Conservation (phyloP, 331 rosid species). For the Stylosanthes scabra region DNA sequence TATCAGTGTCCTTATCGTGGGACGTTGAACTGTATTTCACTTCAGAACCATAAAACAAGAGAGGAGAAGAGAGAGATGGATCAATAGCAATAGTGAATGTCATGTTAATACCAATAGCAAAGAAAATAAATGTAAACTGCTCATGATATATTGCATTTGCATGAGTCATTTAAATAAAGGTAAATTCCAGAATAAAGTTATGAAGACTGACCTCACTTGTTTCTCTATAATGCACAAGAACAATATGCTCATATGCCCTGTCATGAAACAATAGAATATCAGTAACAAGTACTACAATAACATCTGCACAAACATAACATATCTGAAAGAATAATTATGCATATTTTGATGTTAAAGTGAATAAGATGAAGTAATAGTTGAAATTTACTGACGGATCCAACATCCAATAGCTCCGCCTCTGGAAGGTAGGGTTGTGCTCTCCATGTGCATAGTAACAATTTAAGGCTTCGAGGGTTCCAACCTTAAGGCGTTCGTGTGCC, state of each 20-base stretch:
- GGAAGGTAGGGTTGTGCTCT: conserved; percentile 76
- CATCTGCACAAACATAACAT: conserved; percentile 9
- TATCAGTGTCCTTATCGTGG: neutral
- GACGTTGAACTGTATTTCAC: neutral
- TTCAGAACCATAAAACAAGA: conserved; percentile 13
- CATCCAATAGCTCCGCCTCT: conserved; percentile 97
- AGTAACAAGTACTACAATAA: conserved; percentile 23
- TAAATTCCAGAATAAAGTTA: conserved; percentile 24
- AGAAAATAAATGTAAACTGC: conserved; percentile 26
- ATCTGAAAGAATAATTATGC: neutral
- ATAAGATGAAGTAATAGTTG: conserved; percentile 14
- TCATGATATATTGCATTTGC: neutral
- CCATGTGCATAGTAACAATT: conserved; percentile 97
- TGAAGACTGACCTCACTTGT: conserved; percentile 72
- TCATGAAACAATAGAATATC: conserved; percentile 40
- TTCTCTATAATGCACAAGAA: conserved; percentile 91
- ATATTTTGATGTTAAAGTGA: conserved; percentile 18
- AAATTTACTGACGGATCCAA: conserved; percentile 80
- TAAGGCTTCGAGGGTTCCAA: conserved; percentile 83
- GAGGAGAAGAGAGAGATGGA: neutral
- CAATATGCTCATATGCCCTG: conserved; percentile 86
- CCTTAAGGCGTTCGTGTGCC: conserved; percentile 97
- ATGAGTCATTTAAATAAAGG: conserved; percentile 2
- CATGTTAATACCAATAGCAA: neutral
- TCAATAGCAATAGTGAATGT: neutral